Base-by-base conservation (phyloP, 345 rosid genomes). In the Schrenkiella parvula region DNA sequence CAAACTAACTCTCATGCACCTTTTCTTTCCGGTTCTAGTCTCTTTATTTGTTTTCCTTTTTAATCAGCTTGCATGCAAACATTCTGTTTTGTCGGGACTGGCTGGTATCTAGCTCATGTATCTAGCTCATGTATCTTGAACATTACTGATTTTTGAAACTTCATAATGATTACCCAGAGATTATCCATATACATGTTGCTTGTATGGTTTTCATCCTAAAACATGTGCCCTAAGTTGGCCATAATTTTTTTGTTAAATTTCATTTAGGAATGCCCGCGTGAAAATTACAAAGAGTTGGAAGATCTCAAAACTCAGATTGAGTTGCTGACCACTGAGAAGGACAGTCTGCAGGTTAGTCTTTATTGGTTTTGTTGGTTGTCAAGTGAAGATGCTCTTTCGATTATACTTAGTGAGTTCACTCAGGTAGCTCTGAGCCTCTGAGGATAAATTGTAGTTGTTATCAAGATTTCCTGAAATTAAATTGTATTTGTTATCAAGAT, bases 301-400 rank as follows among this genome's bases (percentile, higher is more conserved):
- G 69, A 82, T 75, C 88, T 91, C 58, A 89, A 75, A 81, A 82
- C 63, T 75, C 87, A 84, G 68, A 61, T 86, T 68, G 86, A 89
- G 63, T 57, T 83, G 34, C 79, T 88, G 32, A 78, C 59, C 17
- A 73, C 55, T 63, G 93, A 95, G 78, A 91, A 87, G 76, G 79
- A 82, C 63, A 82, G 80, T 57, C 77, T 87, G 25, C 77, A 95
- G 95, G 99, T 91, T 46, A 72, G 91, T 79, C 52, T 46, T 59
- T 15, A 23, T 69, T 19, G 48, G 12, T 63, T 31, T 21, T 53
- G 17, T 54, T 37, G 68, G 26, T 23, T 62, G 34, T 56, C 22
- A 32, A 60, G 6, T 57, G 15, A 18, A 54, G 12, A 47, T 34
- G 32, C 47, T 28, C 28, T 66, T 74, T 74, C n/a, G 0, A 8